Evolutionary conservation across 1,284 basidiomycete genomes (phyloP), one percentile per base, ranked within the genome.

Genomic region (Prillingera fragicola): DNA sequence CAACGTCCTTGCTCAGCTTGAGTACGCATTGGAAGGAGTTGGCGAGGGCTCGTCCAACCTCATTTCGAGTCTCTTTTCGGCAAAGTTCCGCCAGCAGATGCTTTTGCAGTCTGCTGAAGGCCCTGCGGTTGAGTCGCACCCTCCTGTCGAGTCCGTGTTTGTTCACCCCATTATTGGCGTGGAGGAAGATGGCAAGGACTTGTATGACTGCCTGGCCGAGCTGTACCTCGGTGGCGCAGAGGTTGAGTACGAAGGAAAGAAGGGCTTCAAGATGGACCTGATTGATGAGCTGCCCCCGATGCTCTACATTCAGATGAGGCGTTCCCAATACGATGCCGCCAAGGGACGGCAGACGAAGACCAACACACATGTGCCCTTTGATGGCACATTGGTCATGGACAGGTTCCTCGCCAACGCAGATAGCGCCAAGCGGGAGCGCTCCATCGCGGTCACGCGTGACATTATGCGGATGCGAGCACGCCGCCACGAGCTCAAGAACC

Each of bases 1-100:
- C 72, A 98, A 98, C 60, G 92, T 94, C 72, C 85, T 98, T 75
- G 95, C 95, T 72, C 95, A 98, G 70, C 87, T 98, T 47, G 92
- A 99, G 70, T 85, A 87, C 8, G 92, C 91, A 0, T 69, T 96
- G 35, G 83, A 85, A 12, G 69, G 80, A 48, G 74, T 67, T 19
- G 54, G 54, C 15, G 56, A 73, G 1, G 75, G 78, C 33, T 42
- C 80, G 78, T 63, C 77, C 74, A 32, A 89, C 56, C 75, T 92
- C 9, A 83, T 9, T 45, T 34, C 13, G 54, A 91, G 88, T 40
- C 74, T 94, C 5, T 94, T 94, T 70, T 94, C 87, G 57, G 88
- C 90, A 50, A 86, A 84, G 66, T 78, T 86, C 35, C 80, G 82
- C 33, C 88, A 92, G 62, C 80, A 84, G 10, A 75, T 91, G 24